A percentile compares a stretch with the other conserved stretches of the same genome.
phyloP scores from a whole-genome alignment of 108 stramenopile genomes.

The Cylindrotheca closterium region DNA sequence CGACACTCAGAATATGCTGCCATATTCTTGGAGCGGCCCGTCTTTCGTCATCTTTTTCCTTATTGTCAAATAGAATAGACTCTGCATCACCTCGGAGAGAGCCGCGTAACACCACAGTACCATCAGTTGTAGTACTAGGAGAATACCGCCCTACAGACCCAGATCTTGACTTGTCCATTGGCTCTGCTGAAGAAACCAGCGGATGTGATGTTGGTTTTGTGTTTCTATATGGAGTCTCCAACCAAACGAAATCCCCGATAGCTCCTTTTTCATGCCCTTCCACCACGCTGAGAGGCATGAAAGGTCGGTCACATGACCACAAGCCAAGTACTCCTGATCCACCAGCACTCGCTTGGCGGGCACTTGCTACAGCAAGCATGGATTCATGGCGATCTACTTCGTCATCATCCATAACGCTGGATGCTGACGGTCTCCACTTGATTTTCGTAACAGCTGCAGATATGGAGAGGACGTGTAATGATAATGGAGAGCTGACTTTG shows the following conservation, averaged over 20 bases:
- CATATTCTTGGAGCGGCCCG: conserved; percentile 34
- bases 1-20: conserved; percentile 79
- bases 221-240: conserved; percentile 38
- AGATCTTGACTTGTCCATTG: too few species aligned
- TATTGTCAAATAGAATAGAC: conserved; percentile 18
- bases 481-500: conserved; percentile 10
- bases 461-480: conserved; percentile 47
- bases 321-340: conserved; percentile 63
- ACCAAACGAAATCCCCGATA: conserved; percentile 74
- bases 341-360: conserved; percentile 70
- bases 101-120: conserved; percentile 10
- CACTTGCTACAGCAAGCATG: conserved; percentile 87
- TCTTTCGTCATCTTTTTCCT: conserved; percentile 4
- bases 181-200: too few species aligned
- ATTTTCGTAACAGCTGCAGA: conserved; percentile 73
- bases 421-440: conserved; percentile 66
- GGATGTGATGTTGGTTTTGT: conserved; percentile 6
- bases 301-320: conserved; percentile 73
- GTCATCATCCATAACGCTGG: conserved; percentile 2
- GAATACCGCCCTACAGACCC: too few species aligned
- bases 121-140: not conserved
- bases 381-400: conserved; percentile 55
- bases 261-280: conserved; percentile 80
- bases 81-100: conserved; percentile 19
- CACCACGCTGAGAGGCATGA: conserved; percentile 73